phyloP scores from a whole-genome alignment of 441 rosid genomes.

The Arabidopsis lyrata region DNA sequence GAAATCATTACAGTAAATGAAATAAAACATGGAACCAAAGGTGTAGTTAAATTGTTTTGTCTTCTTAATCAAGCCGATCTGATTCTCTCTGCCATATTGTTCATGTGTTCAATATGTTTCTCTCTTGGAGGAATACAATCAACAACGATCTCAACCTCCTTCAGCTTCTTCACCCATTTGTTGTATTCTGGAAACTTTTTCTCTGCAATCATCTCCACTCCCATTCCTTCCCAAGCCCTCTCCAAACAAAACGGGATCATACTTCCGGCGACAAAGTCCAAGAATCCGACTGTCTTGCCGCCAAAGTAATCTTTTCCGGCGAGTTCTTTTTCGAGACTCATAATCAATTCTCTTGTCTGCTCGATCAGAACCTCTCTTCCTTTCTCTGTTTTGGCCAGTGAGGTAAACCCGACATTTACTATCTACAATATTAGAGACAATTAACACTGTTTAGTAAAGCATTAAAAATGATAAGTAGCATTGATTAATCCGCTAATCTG shows the following conservation, averaged over 20 bases:
- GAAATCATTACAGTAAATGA: background rate
- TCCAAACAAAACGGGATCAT: conserved; percentile 37
- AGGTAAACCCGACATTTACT: background rate
- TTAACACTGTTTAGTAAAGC: background rate
- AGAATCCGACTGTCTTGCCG: conserved; percentile 46
- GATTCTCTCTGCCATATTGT: conserved; percentile 2
- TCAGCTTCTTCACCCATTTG: conserved; percentile 48
- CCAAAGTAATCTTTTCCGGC: conserved; percentile 51
- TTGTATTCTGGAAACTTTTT: conserved; percentile 41
- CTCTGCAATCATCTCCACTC: conserved; percentile 7
- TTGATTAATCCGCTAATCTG: background rate
- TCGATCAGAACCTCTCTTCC: conserved; percentile 33
- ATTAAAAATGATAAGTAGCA: background rate
- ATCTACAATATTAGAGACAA: conserved; percentile 22
- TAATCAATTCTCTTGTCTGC: conserved; percentile 34
- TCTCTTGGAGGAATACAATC: conserved; percentile 45
- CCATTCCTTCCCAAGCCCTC: conserved; percentile 36
- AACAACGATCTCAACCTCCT: conserved; percentile 39
- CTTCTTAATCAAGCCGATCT: conserved; percentile 4
- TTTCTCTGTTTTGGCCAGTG: background rate
- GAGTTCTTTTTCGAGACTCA: conserved; percentile 48
- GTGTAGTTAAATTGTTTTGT: background rate
- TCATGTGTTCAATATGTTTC: conserved; percentile 32
- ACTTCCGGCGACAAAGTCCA: conserved; percentile 46
- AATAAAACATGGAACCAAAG: conserved; percentile 8